Conservation (phyloP, 371 early-diverging fungal genomes). For the Synchytrium microbalum region DNA sequence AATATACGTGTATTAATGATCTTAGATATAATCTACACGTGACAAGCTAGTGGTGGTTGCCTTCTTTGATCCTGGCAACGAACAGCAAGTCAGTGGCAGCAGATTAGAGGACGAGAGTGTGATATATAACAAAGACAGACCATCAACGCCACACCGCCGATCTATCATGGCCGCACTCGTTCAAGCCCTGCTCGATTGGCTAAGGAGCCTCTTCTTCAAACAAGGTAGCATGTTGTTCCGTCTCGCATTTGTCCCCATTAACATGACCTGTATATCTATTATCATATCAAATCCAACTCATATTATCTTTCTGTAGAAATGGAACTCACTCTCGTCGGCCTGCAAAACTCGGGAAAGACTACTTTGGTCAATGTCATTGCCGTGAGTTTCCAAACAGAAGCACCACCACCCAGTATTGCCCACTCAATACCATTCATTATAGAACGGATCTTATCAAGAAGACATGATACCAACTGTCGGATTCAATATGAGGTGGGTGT, state of each 20-base stretch:
- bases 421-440: conserved; percentile 9
- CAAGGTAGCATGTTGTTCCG: conserved; percentile 35
- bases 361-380: conserved; percentile 96
- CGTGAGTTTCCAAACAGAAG: conserved; percentile 44
- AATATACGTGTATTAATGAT: too few species aligned
- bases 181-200: conserved; percentile 78
- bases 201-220: conserved; percentile 87
- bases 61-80: too few species aligned
- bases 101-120: too few species aligned
- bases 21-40: too few species aligned
- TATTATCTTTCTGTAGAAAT: conserved; percentile 57
- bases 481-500: conserved; percentile 94
- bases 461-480: conserved; percentile 97
- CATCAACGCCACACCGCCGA: too few species aligned
- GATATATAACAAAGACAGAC: too few species aligned
- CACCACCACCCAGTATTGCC: neutral
- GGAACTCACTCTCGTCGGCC: conserved; percentile 95
- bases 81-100: too few species aligned
- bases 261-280: too few species aligned
- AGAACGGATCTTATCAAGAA: conserved; percentile 92
- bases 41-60: too few species aligned
- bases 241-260: neutral
- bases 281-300: too few species aligned
- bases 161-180: conserved; percentile 17
- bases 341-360: conserved; percentile 97